Evolutionary conservation across 768 basidiomycete species (phyloP).

Genomic region (Leccinellum luteum): DNA sequence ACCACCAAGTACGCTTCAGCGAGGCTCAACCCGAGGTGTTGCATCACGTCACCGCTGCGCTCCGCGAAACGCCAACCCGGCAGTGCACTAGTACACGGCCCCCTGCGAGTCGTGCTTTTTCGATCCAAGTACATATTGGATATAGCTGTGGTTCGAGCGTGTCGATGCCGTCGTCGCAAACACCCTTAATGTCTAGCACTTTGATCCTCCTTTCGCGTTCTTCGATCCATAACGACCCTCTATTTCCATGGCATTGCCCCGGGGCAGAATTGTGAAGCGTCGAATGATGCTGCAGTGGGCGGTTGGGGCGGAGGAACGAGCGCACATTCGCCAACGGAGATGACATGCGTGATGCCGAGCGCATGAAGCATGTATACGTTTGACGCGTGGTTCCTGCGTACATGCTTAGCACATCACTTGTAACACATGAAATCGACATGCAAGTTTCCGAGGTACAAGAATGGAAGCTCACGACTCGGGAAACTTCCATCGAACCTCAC

Average conservation of each 20-base stretch:
- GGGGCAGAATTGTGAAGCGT: background rate
- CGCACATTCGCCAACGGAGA: slow-evolving; percentile 94
- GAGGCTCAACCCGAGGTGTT: slow-evolving; percentile 89
- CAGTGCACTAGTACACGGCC: no score
- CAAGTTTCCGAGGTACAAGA: slow-evolving; percentile 94
- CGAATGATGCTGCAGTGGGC: background rate
- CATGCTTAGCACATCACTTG: background rate
- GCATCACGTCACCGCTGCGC: slow-evolving; percentile 97
- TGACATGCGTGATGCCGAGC: slow-evolving; percentile 94
- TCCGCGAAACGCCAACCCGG: no score
- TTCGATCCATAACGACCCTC: slow-evolving; percentile 83
- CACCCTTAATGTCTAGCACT: slow-evolving; percentile 80
- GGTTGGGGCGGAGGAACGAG: slow-evolving; percentile 72
- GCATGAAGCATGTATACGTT: slow-evolving; percentile 97
- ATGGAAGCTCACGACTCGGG: slow-evolving; percentile 88
- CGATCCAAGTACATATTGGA: no score
- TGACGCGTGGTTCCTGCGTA: slow-evolving; percentile 80
- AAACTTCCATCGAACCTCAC: slow-evolving; percentile 93
- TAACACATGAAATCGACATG: slow-evolving; percentile 41
- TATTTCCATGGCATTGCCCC: slow-evolving; percentile 48
- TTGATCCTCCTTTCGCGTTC: slow-evolving; percentile 86
- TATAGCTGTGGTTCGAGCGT: slow-evolving; percentile 86
- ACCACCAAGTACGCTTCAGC: slow-evolving; percentile 94
- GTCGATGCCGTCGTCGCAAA: slow-evolving; percentile 96
- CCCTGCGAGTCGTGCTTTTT: no score